Evolutionary conservation across 441 rosid species (phyloP).

Genomic region (Pelargonium citronellum): DNA sequence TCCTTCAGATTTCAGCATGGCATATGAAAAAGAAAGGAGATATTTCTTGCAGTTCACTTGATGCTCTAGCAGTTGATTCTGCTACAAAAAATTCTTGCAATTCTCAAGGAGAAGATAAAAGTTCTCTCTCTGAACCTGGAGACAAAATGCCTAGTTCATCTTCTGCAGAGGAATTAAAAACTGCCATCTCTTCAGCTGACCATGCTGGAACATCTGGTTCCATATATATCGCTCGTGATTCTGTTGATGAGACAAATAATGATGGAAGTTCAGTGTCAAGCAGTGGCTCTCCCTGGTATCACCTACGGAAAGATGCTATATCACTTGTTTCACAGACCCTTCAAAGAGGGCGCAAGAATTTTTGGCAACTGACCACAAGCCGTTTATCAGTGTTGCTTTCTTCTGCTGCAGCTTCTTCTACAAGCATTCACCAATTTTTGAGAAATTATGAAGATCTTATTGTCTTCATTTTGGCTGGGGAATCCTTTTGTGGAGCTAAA

Average conservation of each 20-base stretch:
- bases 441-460: constrained; percentile 83
- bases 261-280: constrained; percentile 52
- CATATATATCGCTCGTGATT: constrained; percentile 26
- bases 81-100: constrained; percentile 32
- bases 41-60: constrained; percentile 28
- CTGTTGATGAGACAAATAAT: constrained; percentile 41
- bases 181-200: constrained; percentile 26
- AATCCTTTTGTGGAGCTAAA: constrained; percentile 91
- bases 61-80: constrained; percentile 39
- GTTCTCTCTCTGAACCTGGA: constrained; percentile 34
- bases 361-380: constrained; percentile 97
- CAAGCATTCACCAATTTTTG: constrained; percentile 91
- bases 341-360: constrained; percentile 84
- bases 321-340: constrained; percentile 81
- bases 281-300: constrained; percentile 89
- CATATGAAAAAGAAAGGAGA: constrained; percentile 38
- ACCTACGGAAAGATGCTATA: constrained; percentile 82
- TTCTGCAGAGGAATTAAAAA: constrained; percentile 33
- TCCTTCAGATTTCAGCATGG: constrained; percentile 32
- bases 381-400: constrained; percentile 89
- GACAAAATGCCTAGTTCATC: constrained; percentile 32
- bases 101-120: constrained; percentile 29
- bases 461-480: constrained; percentile 88
- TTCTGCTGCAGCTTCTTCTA: constrained; percentile 71
- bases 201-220: constrained; percentile 31